These are phyloP conservation scores for Trichopus zeylanicus DNA, from an alignment of 116 monocot species.

Conservation along the genomic window DNA sequence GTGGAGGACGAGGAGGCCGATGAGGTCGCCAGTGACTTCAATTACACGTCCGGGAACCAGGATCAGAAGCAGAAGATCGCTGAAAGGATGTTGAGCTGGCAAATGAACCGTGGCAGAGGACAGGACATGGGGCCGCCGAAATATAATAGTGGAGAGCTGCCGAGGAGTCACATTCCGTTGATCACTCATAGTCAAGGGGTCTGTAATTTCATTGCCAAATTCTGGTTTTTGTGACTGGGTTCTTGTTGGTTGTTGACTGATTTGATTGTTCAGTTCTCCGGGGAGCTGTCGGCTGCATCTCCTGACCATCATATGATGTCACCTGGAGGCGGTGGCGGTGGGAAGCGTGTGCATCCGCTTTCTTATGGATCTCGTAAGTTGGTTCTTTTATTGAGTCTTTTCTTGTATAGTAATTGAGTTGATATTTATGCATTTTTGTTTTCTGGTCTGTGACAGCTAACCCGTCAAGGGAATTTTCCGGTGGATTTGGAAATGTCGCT, in stretches of 20 bases:
- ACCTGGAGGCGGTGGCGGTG: slow-evolving; percentile 46
- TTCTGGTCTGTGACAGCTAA: slow-evolving; percentile 33
- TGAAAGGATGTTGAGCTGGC: slow-evolving; percentile 76
- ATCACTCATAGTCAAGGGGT: slow-evolving; percentile 60
- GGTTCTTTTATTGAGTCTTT: not conserved
- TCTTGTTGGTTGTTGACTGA: not conserved
- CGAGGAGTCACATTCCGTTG: slow-evolving; percentile 60
- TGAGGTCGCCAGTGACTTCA: slow-evolving; percentile 56
- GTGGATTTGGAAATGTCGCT: slow-evolving; percentile 87
- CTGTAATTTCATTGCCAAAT: not conserved
- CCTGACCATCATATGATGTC: slow-evolving; percentile 90
- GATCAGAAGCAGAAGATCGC: slow-evolving; percentile 69
- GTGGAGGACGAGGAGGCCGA: slow-evolving; percentile 60
- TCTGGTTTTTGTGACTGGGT: not conserved
- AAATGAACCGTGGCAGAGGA: slow-evolving; percentile 37
- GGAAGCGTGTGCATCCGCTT: slow-evolving; percentile 74
- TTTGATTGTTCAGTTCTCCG: slow-evolving; percentile 44
- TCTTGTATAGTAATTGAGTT: not conserved
- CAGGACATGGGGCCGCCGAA: slow-evolving; percentile 56
- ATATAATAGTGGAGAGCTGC: slow-evolving; percentile 94
- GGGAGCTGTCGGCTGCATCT: slow-evolving; percentile 73
- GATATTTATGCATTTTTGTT: not conserved
- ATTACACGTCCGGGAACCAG: slow-evolving; percentile 56
- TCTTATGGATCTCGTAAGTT: slow-evolving; percentile 22
- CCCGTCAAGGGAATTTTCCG: slow-evolving; percentile 79